These are phyloP conservation scores for Ammopiptanthus mongolicus DNA, from an alignment of 306 rosid species.

Conservation along the genomic window DNA sequence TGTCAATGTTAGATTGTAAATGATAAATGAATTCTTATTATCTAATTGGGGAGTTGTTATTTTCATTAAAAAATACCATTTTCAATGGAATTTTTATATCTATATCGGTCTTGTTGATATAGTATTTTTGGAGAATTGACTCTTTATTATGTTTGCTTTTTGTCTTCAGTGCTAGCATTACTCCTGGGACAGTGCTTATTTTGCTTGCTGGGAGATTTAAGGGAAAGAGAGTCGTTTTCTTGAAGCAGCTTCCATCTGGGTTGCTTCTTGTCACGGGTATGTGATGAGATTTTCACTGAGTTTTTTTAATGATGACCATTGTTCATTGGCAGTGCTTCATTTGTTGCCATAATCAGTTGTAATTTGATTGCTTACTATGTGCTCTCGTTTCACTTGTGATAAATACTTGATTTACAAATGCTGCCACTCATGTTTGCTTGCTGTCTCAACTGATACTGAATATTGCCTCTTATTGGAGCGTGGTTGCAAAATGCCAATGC, in stretches of 20 bases:
- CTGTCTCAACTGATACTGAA: neutral
- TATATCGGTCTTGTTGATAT: neutral
- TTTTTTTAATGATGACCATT: too few species aligned
- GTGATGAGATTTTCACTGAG: too few species aligned
- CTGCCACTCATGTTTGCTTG: neutral
- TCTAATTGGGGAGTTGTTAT: neutral
- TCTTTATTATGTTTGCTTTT: neutral
- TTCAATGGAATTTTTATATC: neutral
- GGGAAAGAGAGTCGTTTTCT: constrained; percentile 60
- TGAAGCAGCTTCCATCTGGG: constrained; percentile 64
- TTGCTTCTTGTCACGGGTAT: constrained; percentile 61
- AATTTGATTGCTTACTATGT: neutral
- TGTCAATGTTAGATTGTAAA: neutral
- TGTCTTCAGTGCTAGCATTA: constrained; percentile 40
- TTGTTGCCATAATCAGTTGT: neutral
- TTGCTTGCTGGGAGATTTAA: constrained; percentile 61
- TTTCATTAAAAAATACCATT: too few species aligned
- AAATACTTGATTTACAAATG: neutral
- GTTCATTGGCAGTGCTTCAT: neutral
- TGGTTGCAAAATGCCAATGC: neutral
- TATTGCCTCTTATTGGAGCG: neutral
- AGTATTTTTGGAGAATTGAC: neutral
- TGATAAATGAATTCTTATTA: neutral
- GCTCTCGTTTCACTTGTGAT: neutral
- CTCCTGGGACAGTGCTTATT: constrained; percentile 57